Conservation (phyloP, 768 basidiomycete genomes). For the Albatrellus ellisii region DNA sequence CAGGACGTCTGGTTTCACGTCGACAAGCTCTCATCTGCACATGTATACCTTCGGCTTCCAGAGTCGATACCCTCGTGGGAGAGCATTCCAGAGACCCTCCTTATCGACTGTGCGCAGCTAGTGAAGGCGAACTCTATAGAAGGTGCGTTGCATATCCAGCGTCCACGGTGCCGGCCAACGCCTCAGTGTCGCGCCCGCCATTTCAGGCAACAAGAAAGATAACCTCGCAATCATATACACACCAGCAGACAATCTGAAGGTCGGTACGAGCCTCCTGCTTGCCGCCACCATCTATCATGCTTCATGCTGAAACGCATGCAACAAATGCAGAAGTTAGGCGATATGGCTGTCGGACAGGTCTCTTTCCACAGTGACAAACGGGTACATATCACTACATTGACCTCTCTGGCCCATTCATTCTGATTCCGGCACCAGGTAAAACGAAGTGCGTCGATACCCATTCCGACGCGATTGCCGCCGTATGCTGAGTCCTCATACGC, state of each 20-base stretch:
- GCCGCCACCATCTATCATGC: background rate
- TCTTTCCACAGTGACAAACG: conserved; percentile 87
- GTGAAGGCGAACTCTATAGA: conserved; percentile 98
- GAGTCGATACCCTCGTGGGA: conserved; percentile 76
- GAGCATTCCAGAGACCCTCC: conserved; percentile 60
- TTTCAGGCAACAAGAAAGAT: conserved; percentile 87
- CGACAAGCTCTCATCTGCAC: conserved; percentile 93
- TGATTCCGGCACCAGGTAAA: conserved; percentile 43
- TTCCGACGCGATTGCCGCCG: background rate
- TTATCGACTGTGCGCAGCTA: conserved; percentile 83
- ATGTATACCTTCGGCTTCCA: conserved; percentile 90
- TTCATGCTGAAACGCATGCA: background rate
- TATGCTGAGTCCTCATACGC: background rate
- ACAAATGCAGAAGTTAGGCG: conserved; percentile 74
- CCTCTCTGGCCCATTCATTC: background rate
- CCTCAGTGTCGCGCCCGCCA: too few relatives aligned
- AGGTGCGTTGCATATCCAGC: too few relatives aligned
- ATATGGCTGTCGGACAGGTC: conserved; percentile 95
- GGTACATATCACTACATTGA: conserved; percentile 26
- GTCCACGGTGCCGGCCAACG: too few relatives aligned
- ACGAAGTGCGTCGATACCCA: conserved; percentile 34
- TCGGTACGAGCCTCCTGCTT: conserved; percentile 18
- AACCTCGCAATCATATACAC: conserved; percentile 91
- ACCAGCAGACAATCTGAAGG: conserved; percentile 86
- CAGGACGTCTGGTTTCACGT: conserved; percentile 94